phyloP scores from a whole-genome alignment of 83 land plant species.

The Thuja plicata region DNA sequence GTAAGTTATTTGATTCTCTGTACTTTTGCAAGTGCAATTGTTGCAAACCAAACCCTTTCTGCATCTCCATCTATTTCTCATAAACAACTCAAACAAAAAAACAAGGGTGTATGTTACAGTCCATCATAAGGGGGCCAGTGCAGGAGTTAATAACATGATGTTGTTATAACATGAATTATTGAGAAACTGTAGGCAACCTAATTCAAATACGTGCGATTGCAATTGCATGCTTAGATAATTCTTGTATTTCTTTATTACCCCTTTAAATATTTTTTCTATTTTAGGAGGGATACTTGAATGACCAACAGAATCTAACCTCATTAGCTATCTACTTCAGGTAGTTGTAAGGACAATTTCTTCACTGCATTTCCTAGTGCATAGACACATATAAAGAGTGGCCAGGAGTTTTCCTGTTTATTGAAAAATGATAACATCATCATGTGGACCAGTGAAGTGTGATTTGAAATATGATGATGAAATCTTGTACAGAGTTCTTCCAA shows the following conservation, averaged over 20 bases:
- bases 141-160: not conserved
- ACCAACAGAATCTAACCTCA: not conserved
- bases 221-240: not conserved
- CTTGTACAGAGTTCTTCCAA: too few species aligned
- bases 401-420: not conserved
- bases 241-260: too few species aligned
- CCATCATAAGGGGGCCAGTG: too few species aligned
- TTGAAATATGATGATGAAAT: too few species aligned
- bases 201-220: not conserved
- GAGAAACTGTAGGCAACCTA: not conserved
- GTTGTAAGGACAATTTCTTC: not conserved
- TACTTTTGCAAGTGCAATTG: too few species aligned
- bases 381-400: not conserved
- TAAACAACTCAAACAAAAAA: too few species aligned
- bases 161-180: not conserved
- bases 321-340: not conserved
- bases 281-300: not conserved
- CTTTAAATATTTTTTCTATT: not conserved
- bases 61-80: too few species aligned
- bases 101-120: too few species aligned
- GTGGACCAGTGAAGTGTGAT: too few species aligned
- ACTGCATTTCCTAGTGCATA: not conserved
- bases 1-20: too few species aligned
- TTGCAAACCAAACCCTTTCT: too few species aligned
- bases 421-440: not conserved